These are phyloP conservation scores for Mucor circinelloides DNA, from an alignment of 371 early-diverging fungal species.

Conservation along the genomic window DNA sequence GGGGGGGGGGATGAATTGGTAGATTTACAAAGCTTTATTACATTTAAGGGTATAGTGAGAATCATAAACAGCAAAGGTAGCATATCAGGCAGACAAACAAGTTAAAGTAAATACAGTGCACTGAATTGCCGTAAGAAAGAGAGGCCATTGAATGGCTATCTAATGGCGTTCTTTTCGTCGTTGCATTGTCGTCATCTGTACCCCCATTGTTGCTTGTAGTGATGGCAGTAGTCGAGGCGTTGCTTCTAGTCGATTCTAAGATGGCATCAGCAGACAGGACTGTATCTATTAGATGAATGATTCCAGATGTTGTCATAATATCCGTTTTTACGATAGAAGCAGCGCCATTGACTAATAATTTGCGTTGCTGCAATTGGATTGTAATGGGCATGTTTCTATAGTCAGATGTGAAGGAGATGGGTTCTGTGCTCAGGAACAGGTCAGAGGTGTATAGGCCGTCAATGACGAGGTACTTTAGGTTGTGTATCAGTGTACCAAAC, in stretches of 20 bases:
- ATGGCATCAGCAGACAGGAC: slow-evolving; percentile 11
- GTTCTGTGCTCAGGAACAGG: not conserved
- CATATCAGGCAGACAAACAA: not conserved
- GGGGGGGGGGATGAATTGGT: not conserved
- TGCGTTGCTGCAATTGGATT: not conserved
- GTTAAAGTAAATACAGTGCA: not conserved
- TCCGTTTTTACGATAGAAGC: slow-evolving; percentile 16
- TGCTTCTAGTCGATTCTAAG: not conserved
- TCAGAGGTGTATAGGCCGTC: slow-evolving; percentile 7
- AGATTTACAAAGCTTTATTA: not conserved
- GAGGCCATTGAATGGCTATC: not conserved
- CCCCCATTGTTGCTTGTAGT: not conserved
- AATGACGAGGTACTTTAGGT: slow-evolving; percentile 6
- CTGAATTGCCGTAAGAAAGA: not conserved
- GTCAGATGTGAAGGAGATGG: not conserved
- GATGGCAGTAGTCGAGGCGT: not conserved
- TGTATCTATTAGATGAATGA: slow-evolving; percentile 26
- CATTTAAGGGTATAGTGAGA: not conserved
- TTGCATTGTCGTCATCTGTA: not conserved
- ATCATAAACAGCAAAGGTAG: not conserved
- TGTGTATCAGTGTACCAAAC: slow-evolving; percentile 21
- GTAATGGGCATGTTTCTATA: not conserved
- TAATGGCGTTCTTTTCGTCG: not conserved
- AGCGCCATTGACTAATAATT: not conserved
- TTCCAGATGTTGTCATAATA: slow-evolving; percentile 23